Base-by-base conservation (phyloP, 495 filamentous ascomycete species). In the Aspergillus affinis region DNA sequence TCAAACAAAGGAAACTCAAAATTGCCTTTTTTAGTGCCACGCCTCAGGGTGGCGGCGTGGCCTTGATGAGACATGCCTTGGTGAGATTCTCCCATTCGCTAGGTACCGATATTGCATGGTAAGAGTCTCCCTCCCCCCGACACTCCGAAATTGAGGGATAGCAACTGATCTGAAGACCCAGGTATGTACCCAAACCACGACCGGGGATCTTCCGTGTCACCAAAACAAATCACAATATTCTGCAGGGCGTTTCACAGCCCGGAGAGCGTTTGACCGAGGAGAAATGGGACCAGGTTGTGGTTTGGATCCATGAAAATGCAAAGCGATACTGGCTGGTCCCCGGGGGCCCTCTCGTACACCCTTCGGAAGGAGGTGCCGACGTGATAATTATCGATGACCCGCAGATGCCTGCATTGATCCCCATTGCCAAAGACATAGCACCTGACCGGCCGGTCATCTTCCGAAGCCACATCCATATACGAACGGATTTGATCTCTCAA, bases 151-250 rank as follows among this genome's bases (percentile, higher is more conserved):
- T 32, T 19, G 6, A 8, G 13, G 27, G 29, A 23, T 56, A 36
- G 26, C 50, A 20, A 41, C 44, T 59, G n/a, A 55, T 20, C 36
- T 20, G 54, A 44, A 23, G 29, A 36, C 41, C 12, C 54, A 86
- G 82, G 82, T 86, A 84, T 65, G 91, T 95, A 3, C 92, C 91
- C 6, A 92, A 91, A 67, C 91, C 91, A 18, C 87, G 87, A 36
- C 90, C 91, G 0, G 89, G 88, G 18, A 88, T 93, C 17, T 96
- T 95, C 72, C 84, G 90, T 36, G 88, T 91, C 59, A 96, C 91
- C 57, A 96, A 96, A 74, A 92, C 86, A 51, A 90, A 92, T 64
- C 91, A 96, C 81, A 96, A 96, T 69, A 94, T 94, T 65, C 85
- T 96, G 3, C 91, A 96, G 77, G 91, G 91, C 19, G 90, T 93